Conservation (phyloP, 257 asterid genomes). For the Thymus quinquecostatus region DNA sequence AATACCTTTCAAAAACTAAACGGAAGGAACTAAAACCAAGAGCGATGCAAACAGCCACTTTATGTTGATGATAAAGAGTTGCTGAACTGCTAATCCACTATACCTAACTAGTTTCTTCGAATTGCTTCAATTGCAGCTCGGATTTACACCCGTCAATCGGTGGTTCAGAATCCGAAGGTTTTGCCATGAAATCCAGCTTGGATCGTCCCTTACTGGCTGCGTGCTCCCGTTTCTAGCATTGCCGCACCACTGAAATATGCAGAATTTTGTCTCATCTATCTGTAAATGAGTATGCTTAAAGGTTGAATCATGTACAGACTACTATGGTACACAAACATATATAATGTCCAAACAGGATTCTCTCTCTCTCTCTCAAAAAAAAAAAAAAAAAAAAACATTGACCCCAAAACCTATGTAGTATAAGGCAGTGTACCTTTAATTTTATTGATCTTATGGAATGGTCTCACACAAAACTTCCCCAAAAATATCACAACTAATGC, state of each 20-base stretch:
- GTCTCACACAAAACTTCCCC: neutral
- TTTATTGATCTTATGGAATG: neutral
- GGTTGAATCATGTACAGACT: too few species aligned
- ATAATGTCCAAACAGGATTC: too few species aligned
- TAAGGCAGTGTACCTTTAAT: neutral
- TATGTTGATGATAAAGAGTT: too few species aligned
- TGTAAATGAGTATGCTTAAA: too few species aligned
- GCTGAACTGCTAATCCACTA: too few species aligned
- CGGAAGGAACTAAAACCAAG: too few species aligned
- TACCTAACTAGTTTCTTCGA: too few species aligned
- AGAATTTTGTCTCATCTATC: neutral
- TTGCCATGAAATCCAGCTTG: constrained; percentile 52
- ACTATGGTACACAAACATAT: too few species aligned
- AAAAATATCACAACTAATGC: neutral
- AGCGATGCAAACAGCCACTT: too few species aligned
- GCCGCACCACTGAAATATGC: constrained; percentile 54
- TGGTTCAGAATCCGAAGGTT: constrained; percentile 66
- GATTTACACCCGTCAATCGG: constrained; percentile 55
- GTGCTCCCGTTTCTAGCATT: constrained; percentile 50
- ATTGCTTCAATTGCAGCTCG: constrained; percentile 46
- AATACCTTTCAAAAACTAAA: too few species aligned
- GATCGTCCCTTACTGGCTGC: constrained; percentile 30
- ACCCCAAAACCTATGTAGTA: too few species aligned
- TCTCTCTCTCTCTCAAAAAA: neutral
- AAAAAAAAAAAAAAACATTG: too few species aligned